Base-by-base conservation (phyloP, 1,284 basidiomycete genomes). In the Exobasidium rhododendri region DNA sequence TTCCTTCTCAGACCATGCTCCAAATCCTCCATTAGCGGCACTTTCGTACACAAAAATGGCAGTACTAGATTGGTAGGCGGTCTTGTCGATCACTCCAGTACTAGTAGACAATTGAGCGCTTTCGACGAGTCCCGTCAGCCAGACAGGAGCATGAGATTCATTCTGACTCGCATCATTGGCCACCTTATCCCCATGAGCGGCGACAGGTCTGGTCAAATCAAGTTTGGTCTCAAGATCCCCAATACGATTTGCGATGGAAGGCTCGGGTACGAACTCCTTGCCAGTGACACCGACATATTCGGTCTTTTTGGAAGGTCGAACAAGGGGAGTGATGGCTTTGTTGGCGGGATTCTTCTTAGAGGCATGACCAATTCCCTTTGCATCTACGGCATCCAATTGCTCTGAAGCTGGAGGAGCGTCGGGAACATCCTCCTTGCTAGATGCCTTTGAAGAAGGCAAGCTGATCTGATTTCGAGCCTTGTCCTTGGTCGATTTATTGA, bases 41-140 rank as follows among this genome's bases (percentile, higher is more conserved):
- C 73, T 72, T 68, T 79, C 77, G 71, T 79, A 79, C 65, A 71
- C 75, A 63, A 79, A 79, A 61, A 79, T 58, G 53, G 75, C 67
- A 56, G 66, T 65, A 64, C 69, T 73, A 63, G 70, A 67, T 56
- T 57, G 59, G 66, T 75, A 77, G n/a, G 73, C 70, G 40, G 74
- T 65, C 58, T 70, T 61, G 58, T 79, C 77, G 62, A 79, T 73
- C 45, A 64, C 67, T 32, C 64, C 69, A 30, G 68, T 69, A 51
- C 70, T 67, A 43, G 74, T 76, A 46, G 67, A 47, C 22, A 51
- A 31, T 7, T 28, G 28, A 32, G 56, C 64, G 59, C 62, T 46
- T 56, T 64, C 62, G 40, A 67, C 60, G 35, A 71, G 54, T 29
- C 72, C 72, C 30, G 68, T 60, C 58, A 75, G 60, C 72, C 74